Conservation (phyloP, 805 yeast species). For the Yamadazyma ubonensis region DNA sequence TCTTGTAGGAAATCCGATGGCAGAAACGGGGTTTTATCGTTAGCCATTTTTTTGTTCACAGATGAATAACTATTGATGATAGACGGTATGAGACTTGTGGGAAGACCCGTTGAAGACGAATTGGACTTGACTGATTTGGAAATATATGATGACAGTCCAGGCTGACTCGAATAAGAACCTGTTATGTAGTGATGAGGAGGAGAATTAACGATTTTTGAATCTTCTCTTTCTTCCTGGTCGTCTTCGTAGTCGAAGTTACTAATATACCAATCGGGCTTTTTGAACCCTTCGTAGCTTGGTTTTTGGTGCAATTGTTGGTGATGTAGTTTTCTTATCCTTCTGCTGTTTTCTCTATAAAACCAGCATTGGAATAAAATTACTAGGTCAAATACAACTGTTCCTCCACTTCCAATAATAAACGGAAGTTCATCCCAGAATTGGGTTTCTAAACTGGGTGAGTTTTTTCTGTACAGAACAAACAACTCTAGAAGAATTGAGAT, state of each 20-base stretch:
- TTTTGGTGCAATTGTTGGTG: neutral
- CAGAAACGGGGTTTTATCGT: slow-evolving; percentile 40
- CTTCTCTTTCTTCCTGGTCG: slow-evolving; percentile 13
- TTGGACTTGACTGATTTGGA: slow-evolving; percentile 9
- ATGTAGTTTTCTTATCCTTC: neutral
- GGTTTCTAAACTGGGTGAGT: slow-evolving; percentile 18
- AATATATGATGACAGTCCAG: slow-evolving; percentile 4
- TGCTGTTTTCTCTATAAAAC: slow-evolving; percentile 13
- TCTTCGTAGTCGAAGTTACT: slow-evolving; percentile 19
- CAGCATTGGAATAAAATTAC: slow-evolving; percentile 35
- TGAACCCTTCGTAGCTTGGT: slow-evolving; percentile 21
- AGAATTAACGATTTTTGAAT: slow-evolving; percentile 3
- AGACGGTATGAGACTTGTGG: slow-evolving; percentile 41
- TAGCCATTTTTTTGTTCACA: slow-evolving; percentile 33
- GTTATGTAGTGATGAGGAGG: slow-evolving; percentile 19
- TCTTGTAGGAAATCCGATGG: slow-evolving; percentile 42
- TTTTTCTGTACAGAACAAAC: slow-evolving; percentile 16
- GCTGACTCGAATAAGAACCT: slow-evolving; percentile 5
- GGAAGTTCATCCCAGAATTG: slow-evolving; percentile 69
- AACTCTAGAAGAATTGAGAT: slow-evolving; percentile 33
- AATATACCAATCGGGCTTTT: slow-evolving; percentile 41
- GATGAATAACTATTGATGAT: slow-evolving; percentile 40
- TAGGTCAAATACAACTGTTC: slow-evolving; percentile 65
- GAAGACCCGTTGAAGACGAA: slow-evolving; percentile 14
- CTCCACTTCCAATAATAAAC: slow-evolving; percentile 75